phyloP scores from a whole-genome alignment of 441 rosid species.

The Geranium incanum region DNA sequence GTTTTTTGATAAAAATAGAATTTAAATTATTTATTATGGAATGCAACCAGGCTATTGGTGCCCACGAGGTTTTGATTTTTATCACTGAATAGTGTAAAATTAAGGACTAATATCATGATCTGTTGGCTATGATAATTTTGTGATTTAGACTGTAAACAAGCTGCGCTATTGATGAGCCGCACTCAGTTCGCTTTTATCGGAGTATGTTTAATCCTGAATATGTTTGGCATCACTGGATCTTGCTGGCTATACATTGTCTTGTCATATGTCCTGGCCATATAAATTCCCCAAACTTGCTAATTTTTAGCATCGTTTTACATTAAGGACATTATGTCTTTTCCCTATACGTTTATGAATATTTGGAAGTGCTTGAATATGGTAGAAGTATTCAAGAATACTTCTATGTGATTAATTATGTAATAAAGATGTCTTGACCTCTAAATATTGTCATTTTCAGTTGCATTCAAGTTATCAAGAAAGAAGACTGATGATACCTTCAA shows the following conservation, averaged over 20 bases:
- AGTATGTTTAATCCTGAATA: no score
- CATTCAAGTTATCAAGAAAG: conserved; percentile 72
- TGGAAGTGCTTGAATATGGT: not conserved
- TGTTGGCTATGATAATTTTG: not conserved
- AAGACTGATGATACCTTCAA: conserved; percentile 75
- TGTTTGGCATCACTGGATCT: no score
- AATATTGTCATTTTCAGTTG: conserved; percentile 40
- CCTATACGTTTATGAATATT: not conserved
- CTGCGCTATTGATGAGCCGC: no score
- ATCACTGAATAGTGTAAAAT: not conserved
- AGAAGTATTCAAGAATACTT: not conserved
- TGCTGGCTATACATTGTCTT: no score
- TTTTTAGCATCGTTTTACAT: no score
- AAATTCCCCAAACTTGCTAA: no score
- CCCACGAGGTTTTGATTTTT: not conserved
- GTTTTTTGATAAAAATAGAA: not conserved
- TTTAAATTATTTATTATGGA: not conserved
- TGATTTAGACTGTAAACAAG: not conserved
- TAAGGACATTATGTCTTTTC: not conserved
- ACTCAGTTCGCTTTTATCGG: no score
- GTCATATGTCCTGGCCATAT: no score
- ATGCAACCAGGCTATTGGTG: no score
- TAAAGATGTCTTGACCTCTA: not conserved
- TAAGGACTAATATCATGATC: not conserved
- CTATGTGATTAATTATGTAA: not conserved